Base-by-base conservation (phyloP, 2,329 filamentous ascomycete species). In the Pseudogymnoascus verrucosus region DNA sequence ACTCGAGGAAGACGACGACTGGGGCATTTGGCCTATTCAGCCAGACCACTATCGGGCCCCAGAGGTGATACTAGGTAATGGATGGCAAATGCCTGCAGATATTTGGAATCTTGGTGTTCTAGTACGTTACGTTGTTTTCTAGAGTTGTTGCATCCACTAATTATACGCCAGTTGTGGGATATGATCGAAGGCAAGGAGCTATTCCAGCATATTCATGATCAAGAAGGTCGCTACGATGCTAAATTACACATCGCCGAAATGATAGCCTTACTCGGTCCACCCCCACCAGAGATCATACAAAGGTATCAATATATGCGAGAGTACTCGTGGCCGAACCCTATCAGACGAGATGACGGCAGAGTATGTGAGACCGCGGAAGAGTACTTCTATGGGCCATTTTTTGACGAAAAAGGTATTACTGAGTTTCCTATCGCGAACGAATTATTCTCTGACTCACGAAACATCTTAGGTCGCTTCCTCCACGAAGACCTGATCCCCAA, bases 191-290 rank as follows among this genome's bases (percentile, higher is more conserved):
- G 7, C 28, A 31, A 31, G 3, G 28, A 31, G 2, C 28, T 31
- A 31, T 31, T 31, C 10, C 28, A 7, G 28, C 12, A 39, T 39
- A 39, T 39, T 39, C 4, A n/a, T 39, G 36, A 39, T n/a, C 36
- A 39, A n/a, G 12, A 39, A 39, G 14, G 36, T 39, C 36, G 36
- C 12, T 78, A 78, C 51, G 68, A 73, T 69, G 69, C 75, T 40
- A 75, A 74, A 71, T 42, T 70, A 63, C 74, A 78, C 63, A 63
- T 79, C 4, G 75, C 76, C 2, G 71, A 78, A 65, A 78, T 78
- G 70, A 76, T 76, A 62, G 74, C 71, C 16, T 70, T 78, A 64
- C 67, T 78, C 1, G 76, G 76, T 16, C 72, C 70, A 42, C 75
- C 75, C 11, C 75, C 73, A 60, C 70, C 65, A 62, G 71, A 74